Evolutionary conservation across 192 early-diverging fungal genomes (phyloP).

Genomic region (Gigaspora rosea): DNA sequence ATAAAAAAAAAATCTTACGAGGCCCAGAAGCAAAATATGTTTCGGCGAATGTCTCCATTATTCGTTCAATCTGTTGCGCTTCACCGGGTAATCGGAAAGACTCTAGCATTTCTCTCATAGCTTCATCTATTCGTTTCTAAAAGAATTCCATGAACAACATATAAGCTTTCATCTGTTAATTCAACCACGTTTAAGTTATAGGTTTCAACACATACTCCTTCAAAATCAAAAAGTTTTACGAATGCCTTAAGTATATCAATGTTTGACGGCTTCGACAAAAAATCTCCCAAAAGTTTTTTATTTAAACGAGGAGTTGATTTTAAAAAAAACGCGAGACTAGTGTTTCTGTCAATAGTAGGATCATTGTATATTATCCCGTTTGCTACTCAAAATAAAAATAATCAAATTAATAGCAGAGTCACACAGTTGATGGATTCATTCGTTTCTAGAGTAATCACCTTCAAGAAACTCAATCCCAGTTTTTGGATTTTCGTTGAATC

Average conservation of each 20-base stretch:
- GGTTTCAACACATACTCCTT: constrained; percentile 55
- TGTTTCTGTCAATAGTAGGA: constrained; percentile 49
- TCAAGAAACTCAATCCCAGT: constrained; percentile 83
- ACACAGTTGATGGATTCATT: neutral
- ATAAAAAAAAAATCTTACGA: neutral
- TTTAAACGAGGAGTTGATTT: constrained; percentile 80
- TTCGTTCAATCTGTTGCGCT: constrained; percentile 95
- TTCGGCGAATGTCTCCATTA: constrained; percentile 89
- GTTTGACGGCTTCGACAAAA: constrained; percentile 82
- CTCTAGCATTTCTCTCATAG: constrained; percentile 87
- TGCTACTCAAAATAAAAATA: constrained; percentile 29
- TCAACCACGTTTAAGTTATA: neutral
- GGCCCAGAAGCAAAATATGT: constrained; percentile 69
- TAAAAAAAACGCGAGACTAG: constrained; percentile 74
- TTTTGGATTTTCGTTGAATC: constrained; percentile 88
- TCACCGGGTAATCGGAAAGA: constrained; percentile 97
- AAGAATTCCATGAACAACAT: neutral
- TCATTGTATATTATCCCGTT: constrained; percentile 46
- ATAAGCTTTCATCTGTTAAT: neutral
- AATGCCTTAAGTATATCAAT: constrained; percentile 83
- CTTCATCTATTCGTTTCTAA: constrained; percentile 92
- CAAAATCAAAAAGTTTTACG: constrained; percentile 85
- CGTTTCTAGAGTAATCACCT: constrained; percentile 34
- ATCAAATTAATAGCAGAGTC: neutral
- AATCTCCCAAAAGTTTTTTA: constrained; percentile 88